Evolutionary conservation across 1,139 yeast species (phyloP).

Genomic region (Candida albicans): DNA sequence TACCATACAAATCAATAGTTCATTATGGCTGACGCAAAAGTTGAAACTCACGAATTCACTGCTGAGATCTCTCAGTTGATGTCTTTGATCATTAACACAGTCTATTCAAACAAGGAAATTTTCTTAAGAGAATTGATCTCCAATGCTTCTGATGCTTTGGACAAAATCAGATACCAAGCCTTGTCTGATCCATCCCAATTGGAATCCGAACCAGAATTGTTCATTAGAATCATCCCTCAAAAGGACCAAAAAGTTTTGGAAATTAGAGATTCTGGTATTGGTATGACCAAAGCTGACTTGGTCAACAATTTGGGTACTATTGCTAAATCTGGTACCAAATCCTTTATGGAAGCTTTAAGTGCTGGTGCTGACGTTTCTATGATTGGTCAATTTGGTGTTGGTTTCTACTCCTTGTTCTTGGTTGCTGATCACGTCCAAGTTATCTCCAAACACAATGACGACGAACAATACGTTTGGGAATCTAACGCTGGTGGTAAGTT

Average conservation of each 20-base stretch:
- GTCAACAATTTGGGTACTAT: constrained; percentile 99
- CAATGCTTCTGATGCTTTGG: constrained; percentile 83
- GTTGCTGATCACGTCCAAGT: constrained; percentile 99
- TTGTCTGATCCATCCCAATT: constrained; percentile 88
- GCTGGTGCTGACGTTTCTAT: constrained; percentile 99
- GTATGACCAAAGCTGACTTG: constrained; percentile 99
- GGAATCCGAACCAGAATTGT: constrained; percentile 94
- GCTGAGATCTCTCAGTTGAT: constrained; percentile 99
- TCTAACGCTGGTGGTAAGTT: constrained; percentile 99
- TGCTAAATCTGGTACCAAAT: constrained; percentile 99
- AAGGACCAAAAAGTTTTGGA: constrained; percentile 94
- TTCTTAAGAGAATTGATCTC: constrained; percentile 99
- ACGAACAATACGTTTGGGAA: constrained; percentile 99
- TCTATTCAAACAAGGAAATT: constrained; percentile 98
- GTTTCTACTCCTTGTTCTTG: constrained; percentile 99
- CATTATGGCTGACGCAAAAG: constrained; percentile 56
- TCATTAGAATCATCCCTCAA: constrained; percentile 95
- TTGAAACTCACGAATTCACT: constrained; percentile 93
- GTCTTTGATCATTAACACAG: constrained; percentile 99
- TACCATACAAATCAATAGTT: neutral
- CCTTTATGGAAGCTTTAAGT: constrained; percentile 98
- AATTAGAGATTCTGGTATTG: constrained; percentile 99
- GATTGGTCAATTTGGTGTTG: constrained; percentile 99
- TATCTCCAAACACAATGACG: constrained; percentile 97
- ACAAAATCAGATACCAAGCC: constrained; percentile 97